Base-by-base conservation (phyloP, 495 filamentous ascomycete species). In the Hyaloscypha hepaticicola region DNA sequence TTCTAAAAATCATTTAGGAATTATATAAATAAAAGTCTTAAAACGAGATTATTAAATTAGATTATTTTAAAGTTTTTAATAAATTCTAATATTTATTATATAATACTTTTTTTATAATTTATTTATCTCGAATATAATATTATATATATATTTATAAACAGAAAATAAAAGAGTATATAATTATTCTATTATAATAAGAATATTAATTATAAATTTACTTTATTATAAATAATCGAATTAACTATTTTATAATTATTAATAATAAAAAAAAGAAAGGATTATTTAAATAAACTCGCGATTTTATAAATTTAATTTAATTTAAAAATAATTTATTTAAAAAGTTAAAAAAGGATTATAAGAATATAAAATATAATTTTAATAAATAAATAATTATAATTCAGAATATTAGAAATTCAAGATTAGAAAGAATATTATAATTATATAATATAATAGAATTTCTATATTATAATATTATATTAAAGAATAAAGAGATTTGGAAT, bases 321-420 rank as follows among this genome's bases (percentile, higher is more conserved):
- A 24, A 63, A 41, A 61, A 60, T 28, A 26, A 57, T 24, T 45
- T 53, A 22, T 66, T 60, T 61, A 27, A 21, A 2, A 60, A 60
- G 57, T 27, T 66, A 2, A 25, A 66, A 25, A 66, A 55, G 34
- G 45, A 66, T 33, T 60, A 66, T 33, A 45, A 29, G 29, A 50
- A 61, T 28, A 24, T 58, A 12, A 66, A 57, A 27, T 16, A 21
- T 12, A 33, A 63, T 52, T 33, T 67, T 60, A 28, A 62, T 38
- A 49, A 62, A 51, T 52, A 67, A 58, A 59, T 52, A 26, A 67
- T 28, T 22, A 62, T 62, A 11, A 34, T 66, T n/a, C 33, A 66
- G 28, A 51, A 62, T 28, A 33, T 66, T 66, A 31, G 63, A 33
- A 38, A 57, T 57, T 57, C 52, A 5, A 61, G 48, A 51, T 56